Conservation (phyloP, 495 filamentous ascomycete genomes). For the Xylaria scruposa region DNA sequence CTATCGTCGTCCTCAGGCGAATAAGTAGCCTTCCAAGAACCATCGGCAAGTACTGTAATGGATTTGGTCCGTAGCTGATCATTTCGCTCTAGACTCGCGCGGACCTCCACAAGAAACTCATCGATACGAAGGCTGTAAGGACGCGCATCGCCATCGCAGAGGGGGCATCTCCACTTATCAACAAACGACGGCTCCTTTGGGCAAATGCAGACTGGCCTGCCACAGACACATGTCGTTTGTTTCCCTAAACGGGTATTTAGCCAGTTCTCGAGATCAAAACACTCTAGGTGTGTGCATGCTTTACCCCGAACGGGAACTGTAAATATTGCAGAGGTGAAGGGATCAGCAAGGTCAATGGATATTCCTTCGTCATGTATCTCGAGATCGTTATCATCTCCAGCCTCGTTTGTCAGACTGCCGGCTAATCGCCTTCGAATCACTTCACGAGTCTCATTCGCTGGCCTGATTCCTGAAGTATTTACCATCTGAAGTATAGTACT, state of each 20-base stretch:
- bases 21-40: slow-evolving; percentile 60
- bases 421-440: slow-evolving; percentile 59
- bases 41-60: slow-evolving; percentile 63
- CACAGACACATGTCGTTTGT: slow-evolving; percentile 44
- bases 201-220: slow-evolving; percentile 41
- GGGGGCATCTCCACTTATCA: slow-evolving; percentile 85
- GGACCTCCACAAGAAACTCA: slow-evolving; percentile 69
- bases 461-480: slow-evolving; percentile 42
- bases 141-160: slow-evolving; percentile 76
- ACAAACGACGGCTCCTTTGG: slow-evolving; percentile 58
- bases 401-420: slow-evolving; percentile 14
- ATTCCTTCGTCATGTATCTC: slow-evolving; percentile 66
- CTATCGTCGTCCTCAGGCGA: slow-evolving; percentile 39
- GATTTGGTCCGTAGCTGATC: slow-evolving; percentile 57
- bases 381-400: slow-evolving; percentile 69
- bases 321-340: slow-evolving; percentile 74
- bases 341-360: slow-evolving; percentile 77
- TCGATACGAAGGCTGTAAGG: slow-evolving; percentile 73
- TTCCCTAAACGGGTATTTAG: slow-evolving; percentile 64
- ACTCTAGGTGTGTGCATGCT: slow-evolving; percentile 72
- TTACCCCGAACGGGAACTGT: slow-evolving; percentile 70
- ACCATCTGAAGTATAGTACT: slow-evolving; percentile 54
- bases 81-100: slow-evolving; percentile 51
- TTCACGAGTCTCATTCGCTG: slow-evolving; percentile 46
- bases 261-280: slow-evolving; percentile 87